Evolutionary conservation across 2,329 filamentous ascomycete genomes (phyloP).

Genomic region (Pseudogymnoascus sp.): DNA sequence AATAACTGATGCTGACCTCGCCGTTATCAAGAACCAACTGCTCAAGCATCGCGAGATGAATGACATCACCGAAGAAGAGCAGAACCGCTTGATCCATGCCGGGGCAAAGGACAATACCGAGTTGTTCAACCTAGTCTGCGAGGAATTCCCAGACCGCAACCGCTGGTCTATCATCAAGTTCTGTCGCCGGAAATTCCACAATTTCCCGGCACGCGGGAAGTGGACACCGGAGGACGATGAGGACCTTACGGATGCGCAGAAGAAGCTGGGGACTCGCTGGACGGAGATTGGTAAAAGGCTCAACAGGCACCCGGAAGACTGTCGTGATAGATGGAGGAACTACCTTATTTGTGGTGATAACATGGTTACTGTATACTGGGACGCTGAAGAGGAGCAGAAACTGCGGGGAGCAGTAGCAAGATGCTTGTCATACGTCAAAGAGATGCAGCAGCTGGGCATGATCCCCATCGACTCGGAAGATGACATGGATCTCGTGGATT

Average conservation of each 20-base stretch:
- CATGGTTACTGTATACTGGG: slow-evolving; percentile 48
- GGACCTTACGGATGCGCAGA: slow-evolving; percentile 40
- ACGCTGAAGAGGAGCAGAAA: slow-evolving; percentile 47
- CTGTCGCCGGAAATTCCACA: slow-evolving; percentile 57
- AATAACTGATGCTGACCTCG: slow-evolving; percentile 2
- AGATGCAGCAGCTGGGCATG: slow-evolving; percentile 20
- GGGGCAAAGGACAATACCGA: slow-evolving; percentile 29
- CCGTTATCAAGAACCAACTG: slow-evolving; percentile 22
- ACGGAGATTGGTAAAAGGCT: slow-evolving; percentile 51
- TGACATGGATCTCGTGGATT: slow-evolving; percentile 42
- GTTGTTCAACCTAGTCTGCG: slow-evolving; percentile 44
- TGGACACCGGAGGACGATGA: slow-evolving; percentile 55
- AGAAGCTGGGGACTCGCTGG: slow-evolving; percentile 41
- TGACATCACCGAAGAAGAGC: slow-evolving; percentile 34
- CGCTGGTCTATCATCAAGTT: slow-evolving; percentile 47
- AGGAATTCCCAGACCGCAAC: slow-evolving; percentile 41
- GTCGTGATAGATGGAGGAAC: slow-evolving; percentile 63
- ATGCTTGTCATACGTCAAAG: slow-evolving; percentile 42
- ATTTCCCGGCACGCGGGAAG: slow-evolving; percentile 49
- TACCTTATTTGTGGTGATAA: slow-evolving; percentile 52
- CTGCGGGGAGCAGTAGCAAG: slow-evolving; percentile 46
- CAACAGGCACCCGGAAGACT: slow-evolving; percentile 56
- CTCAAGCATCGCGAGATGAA: slow-evolving; percentile 38
- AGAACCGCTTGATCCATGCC: slow-evolving; percentile 40
- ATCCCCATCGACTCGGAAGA: slow-evolving; percentile 25